These are phyloP conservation scores for Coriaria nepalensis DNA, from an alignment of 306 rosid genomes.

Conservation along the genomic window DNA sequence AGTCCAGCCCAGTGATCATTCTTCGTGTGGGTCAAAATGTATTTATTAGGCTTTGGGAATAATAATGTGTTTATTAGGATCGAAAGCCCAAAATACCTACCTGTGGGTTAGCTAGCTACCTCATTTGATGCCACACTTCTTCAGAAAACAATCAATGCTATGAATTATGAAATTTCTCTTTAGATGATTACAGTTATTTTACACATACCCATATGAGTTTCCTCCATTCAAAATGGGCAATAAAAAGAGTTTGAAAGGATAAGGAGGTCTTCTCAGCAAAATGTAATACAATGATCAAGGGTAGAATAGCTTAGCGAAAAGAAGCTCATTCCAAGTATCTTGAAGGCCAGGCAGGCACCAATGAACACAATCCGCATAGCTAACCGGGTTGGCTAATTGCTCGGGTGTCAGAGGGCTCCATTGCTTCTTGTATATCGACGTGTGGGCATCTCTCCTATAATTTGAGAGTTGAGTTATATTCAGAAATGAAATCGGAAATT, in stretches of 20 bases:
- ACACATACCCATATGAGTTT: constrained; percentile 7
- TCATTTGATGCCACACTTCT: no score
- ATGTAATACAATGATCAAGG: constrained; percentile 24
- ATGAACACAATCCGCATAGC: constrained; percentile 89
- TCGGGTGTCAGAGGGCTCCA: constrained; percentile 69
- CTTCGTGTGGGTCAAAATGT: no score
- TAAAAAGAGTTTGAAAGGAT: no score
- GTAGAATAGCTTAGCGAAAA: constrained; percentile 64
- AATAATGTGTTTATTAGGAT: no score
- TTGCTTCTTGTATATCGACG: constrained; percentile 84
- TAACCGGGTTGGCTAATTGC: constrained; percentile 68
- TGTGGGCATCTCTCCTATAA: constrained; percentile 84
- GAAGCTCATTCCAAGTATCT: constrained; percentile 98
- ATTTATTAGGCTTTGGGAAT: no score
- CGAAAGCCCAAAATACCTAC: no score
- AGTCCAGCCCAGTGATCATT: no score
- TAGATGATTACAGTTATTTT: not conserved
- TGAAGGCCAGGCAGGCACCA: constrained; percentile 99
- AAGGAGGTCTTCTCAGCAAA: not conserved
- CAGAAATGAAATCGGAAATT: constrained; percentile 62
- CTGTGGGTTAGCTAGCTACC: no score
- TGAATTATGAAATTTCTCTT: constrained; percentile 7
- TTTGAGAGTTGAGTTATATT: constrained; percentile 80
- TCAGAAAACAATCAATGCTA: constrained; percentile 3
- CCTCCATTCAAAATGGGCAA: not conserved